These are phyloP conservation scores for Penicillium capsulatum DNA, from an alignment of 2,329 filamentous ascomycete genomes.

Conservation along the genomic window DNA sequence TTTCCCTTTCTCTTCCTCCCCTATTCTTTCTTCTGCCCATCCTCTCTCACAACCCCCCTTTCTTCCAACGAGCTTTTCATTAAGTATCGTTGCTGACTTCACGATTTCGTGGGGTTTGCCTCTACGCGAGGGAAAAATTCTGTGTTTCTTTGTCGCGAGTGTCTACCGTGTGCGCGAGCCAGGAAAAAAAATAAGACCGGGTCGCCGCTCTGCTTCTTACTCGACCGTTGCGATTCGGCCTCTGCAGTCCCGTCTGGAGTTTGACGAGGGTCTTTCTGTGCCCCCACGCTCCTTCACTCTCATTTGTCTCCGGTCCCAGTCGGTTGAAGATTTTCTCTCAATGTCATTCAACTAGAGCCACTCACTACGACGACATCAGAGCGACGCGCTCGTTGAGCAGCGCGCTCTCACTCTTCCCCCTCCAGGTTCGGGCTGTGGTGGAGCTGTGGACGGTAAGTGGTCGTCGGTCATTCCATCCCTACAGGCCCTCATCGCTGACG, in stretches of 20 bases:
- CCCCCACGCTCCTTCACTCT: constrained; percentile 25
- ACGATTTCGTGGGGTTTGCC: constrained; percentile 24
- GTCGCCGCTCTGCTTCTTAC: neutral
- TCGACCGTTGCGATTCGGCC: constrained; percentile 4
- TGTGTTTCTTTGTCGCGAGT: constrained; percentile 8
- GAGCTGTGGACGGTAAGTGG: constrained; percentile 43
- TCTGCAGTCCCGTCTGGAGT: constrained; percentile 5
- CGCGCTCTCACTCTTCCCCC: constrained; percentile 34
- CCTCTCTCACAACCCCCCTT: constrained; percentile 11
- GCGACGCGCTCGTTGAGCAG: constrained; percentile 40
- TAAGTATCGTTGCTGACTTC: constrained; percentile 46
- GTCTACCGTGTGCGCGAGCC: constrained; percentile 5
- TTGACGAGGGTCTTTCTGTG: constrained; percentile 1
- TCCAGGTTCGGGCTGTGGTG: constrained; percentile 39
- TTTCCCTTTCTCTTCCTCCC: constrained; percentile 17
- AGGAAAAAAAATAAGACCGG: constrained; percentile 10
- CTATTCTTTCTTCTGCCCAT: constrained; percentile 17
- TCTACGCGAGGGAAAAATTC: constrained; percentile 25
- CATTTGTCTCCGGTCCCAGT: constrained; percentile 18
- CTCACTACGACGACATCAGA: constrained; percentile 29
- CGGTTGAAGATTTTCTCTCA: constrained; percentile 28
- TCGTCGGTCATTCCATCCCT: constrained; percentile 3
- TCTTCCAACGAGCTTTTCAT: constrained; percentile 49
- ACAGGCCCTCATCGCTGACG: constrained; percentile 3
- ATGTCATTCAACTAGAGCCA: constrained; percentile 42